Evolutionary conservation across 768 basidiomycete genomes (phyloP).

Genomic region (Holtermannia corniformis): DNA sequence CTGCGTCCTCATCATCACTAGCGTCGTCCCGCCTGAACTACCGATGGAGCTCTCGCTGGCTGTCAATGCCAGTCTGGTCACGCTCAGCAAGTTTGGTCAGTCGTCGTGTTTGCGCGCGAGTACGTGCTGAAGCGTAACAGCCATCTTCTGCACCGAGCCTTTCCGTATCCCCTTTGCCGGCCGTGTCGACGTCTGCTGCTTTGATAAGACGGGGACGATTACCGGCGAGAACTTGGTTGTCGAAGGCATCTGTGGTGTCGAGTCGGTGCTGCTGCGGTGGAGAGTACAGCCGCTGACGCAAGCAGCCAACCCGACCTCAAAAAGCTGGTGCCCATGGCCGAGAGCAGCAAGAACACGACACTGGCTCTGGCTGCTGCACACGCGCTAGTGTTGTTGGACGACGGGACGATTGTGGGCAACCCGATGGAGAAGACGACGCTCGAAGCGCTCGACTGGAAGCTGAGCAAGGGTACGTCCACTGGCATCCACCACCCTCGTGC

Average conservation of each 20-base stretch:
- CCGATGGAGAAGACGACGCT: constrained; percentile 98
- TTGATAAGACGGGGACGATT: constrained; percentile 98
- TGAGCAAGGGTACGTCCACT: constrained; percentile 49
- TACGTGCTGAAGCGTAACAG: constrained; percentile 44
- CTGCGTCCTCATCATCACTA: constrained; percentile 91
- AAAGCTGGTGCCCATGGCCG: constrained; percentile 65
- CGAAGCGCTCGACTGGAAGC: constrained; percentile 78
- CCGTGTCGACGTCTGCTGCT: constrained; percentile 94
- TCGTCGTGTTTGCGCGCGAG: constrained; percentile 5
- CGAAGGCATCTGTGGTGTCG: constrained; percentile 83
- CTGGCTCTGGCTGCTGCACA: constrained; percentile 87
- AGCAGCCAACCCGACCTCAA: constrained; percentile 54
- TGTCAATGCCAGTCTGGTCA: constrained; percentile 88
- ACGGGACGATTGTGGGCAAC: constrained; percentile 88
- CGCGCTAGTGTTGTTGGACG: constrained; percentile 85
- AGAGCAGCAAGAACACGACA: constrained; percentile 66
- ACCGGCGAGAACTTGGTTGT: constrained; percentile 91
- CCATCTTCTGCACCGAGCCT: constrained; percentile 98
- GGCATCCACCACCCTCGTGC: background rate
- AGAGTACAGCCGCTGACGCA: background rate
- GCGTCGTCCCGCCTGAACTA: constrained; percentile 92
- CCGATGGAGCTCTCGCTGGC: constrained; percentile 97
- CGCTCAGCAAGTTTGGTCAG: constrained; percentile 82
- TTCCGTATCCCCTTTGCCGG: constrained; percentile 96
- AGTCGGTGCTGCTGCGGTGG: constrained; percentile 51